Evolutionary conservation across 306 rosid genomes (phyloP).

Genomic region (Astragalus membranaceus): DNA sequence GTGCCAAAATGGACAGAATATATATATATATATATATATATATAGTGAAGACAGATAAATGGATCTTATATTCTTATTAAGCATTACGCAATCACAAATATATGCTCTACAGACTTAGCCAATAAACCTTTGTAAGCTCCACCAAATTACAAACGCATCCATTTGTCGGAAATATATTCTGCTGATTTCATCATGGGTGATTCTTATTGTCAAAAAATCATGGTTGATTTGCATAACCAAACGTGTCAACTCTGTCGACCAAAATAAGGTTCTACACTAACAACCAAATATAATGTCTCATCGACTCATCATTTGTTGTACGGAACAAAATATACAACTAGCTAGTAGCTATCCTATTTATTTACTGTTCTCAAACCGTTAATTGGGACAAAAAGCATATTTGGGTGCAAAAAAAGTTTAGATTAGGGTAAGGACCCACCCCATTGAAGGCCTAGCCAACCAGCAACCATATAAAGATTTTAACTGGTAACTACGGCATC

Average conservation of each 20-base stretch:
- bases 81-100: slow-evolving; percentile 11
- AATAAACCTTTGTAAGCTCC: not conserved
- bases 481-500: no score
- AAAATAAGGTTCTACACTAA: not conserved
- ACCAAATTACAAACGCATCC: not conserved
- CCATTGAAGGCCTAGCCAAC: no score
- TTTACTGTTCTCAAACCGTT: not conserved
- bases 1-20: slow-evolving; percentile 5
- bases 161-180: not conserved
- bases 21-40: no score
- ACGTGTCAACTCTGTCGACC: not conserved
- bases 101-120: not conserved
- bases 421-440: no score
- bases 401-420: no score
- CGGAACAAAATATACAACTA: not conserved
- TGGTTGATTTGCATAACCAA: not conserved
- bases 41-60: slow-evolving; percentile 18
- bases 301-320: not conserved
- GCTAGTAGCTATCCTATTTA: not conserved
- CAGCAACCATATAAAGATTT: no score
- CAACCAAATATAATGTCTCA: no score
- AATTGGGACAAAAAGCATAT: not conserved
- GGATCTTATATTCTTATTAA: not conserved
- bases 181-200: slow-evolving; percentile 13
- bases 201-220: no score